These are phyloP conservation scores for Monosporozyma solicola DNA, from an alignment of 805 yeast species.

Conservation along the genomic window DNA sequence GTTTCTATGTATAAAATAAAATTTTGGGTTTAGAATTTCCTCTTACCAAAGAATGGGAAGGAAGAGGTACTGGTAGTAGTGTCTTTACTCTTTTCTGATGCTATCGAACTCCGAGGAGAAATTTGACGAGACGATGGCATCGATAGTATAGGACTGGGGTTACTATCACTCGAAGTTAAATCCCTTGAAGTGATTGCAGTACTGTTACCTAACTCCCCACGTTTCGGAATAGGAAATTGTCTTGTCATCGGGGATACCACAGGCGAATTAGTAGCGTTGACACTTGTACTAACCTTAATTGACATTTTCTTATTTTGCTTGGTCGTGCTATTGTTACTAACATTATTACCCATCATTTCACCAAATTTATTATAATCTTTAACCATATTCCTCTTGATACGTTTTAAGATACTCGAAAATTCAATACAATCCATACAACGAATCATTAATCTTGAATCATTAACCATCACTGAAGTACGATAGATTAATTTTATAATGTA, in stretches of 20 bases:
- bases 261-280: neutral
- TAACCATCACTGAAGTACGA: slow-evolving; percentile 51
- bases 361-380: slow-evolving; percentile 6
- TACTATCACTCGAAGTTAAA: neutral
- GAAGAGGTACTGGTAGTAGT: neutral
- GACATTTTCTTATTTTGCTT: neutral
- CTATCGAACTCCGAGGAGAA: slow-evolving; percentile 16
- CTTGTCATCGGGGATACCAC: neutral
- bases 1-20: neutral
- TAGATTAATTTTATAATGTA: slow-evolving; percentile 48
- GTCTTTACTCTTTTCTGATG: neutral
- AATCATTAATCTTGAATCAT: slow-evolving; percentile 53
- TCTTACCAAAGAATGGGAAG: neutral
- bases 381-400: slow-evolving; percentile 12
- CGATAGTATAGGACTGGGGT: neutral
- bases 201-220: neutral
- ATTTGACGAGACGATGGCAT: slow-evolving; percentile 2
- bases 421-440: slow-evolving; percentile 28
- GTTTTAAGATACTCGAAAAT: slow-evolving; percentile 20
- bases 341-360: neutral
- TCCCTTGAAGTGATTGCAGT: neutral
- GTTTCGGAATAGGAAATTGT: neutral
- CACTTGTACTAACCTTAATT: neutral
- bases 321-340: slow-evolving; percentile 1
- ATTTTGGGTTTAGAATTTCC: neutral